These are phyloP conservation scores for Trametes sp. DNA, from an alignment of 1,284 basidiomycete genomes.

Conservation along the genomic window DNA sequence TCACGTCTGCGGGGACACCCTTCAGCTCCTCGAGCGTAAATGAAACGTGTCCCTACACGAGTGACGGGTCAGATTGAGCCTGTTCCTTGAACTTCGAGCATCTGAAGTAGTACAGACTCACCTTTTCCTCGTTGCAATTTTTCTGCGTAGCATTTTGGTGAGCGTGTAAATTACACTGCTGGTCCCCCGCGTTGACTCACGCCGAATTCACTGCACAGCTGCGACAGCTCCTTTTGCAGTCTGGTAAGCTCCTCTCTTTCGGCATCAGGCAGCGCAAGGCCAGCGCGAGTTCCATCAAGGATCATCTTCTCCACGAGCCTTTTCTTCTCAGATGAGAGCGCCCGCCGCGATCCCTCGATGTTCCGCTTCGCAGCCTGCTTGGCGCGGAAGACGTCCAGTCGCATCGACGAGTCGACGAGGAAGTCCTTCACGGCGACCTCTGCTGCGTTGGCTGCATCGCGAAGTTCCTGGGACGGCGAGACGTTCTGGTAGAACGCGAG, in stretches of 20 bases:
- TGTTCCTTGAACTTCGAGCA: too few species aligned
- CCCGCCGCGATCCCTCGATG: slow-evolving; percentile 60
- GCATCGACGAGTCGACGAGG: slow-evolving; percentile 76
- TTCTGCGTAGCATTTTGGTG: slow-evolving; percentile 51
- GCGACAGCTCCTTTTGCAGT: slow-evolving; percentile 74
- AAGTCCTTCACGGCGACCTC: slow-evolving; percentile 75
- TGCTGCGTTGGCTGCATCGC: slow-evolving; percentile 77
- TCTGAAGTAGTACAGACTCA: slow-evolving; percentile 35
- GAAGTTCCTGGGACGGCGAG: slow-evolving; percentile 69
- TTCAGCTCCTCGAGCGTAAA: slow-evolving; percentile 79
- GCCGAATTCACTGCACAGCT: slow-evolving; percentile 75
- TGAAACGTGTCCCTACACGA: slow-evolving; percentile 59
- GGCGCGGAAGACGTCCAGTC: slow-evolving; percentile 78
- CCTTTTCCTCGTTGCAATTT: slow-evolving; percentile 89
- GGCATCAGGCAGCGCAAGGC: slow-evolving; percentile 71
- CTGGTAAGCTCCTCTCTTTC: slow-evolving; percentile 63
- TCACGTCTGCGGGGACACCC: slow-evolving; percentile 79
- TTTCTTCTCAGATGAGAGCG: slow-evolving; percentile 68
- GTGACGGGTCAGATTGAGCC: neutral
- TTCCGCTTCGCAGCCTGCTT: slow-evolving; percentile 75
- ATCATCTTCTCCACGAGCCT: slow-evolving; percentile 81
- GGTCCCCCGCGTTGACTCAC: slow-evolving; percentile 49
- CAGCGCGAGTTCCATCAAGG: slow-evolving; percentile 77
- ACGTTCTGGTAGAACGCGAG: slow-evolving; percentile 85
- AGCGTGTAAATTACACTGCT: neutral